Conservation (phyloP, 1,139 yeast species). For the Candida smagusa region DNA sequence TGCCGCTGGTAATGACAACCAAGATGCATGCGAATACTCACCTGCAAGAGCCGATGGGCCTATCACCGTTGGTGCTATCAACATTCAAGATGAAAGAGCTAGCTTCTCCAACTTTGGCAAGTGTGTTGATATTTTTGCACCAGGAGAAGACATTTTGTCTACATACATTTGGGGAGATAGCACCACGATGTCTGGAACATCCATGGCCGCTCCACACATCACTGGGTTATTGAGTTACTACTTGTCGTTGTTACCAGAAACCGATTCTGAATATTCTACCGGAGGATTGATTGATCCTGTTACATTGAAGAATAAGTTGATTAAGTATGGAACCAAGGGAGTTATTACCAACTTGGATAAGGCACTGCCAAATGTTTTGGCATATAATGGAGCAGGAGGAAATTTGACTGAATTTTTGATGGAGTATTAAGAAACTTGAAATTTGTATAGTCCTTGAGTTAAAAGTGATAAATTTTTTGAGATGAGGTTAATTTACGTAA, state of each 20-base stretch:
- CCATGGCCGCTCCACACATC: slow-evolving; percentile 46
- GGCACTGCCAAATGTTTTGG: slow-evolving; percentile 21
- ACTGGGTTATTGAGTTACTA: slow-evolving; percentile 41
- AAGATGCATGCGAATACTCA: slow-evolving; percentile 41
- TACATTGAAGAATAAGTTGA: slow-evolving; percentile 32
- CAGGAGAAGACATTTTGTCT: slow-evolving; percentile 41
- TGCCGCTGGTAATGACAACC: slow-evolving; percentile 46
- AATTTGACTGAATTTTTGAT: slow-evolving; percentile 22
- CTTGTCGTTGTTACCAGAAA: slow-evolving; percentile 40
- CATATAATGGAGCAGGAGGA: slow-evolving; percentile 25
- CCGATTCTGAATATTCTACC: slow-evolving; percentile 29
- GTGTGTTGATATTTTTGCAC: slow-evolving; percentile 46
- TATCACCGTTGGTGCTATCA: slow-evolving; percentile 44
- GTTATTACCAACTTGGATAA: slow-evolving; percentile 22
- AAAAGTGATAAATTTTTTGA: too few relatives aligned
- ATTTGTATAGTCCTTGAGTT: too few relatives aligned
- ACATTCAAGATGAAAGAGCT: slow-evolving; percentile 35
- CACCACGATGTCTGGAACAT: slow-evolving; percentile 39
- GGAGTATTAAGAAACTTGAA: not conserved
- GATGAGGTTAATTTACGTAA: too few relatives aligned
- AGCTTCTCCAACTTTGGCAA: slow-evolving; percentile 43
- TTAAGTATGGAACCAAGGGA: slow-evolving; percentile 37
- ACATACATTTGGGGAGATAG: slow-evolving; percentile 38
- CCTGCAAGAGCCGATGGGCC: slow-evolving; percentile 44
- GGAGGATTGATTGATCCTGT: slow-evolving; percentile 26